Evolutionary conservation across 2,329 filamentous ascomycete genomes (phyloP), one percentile per base, ranked within the genome.

Genomic region (Peltaster fructicola): DNA sequence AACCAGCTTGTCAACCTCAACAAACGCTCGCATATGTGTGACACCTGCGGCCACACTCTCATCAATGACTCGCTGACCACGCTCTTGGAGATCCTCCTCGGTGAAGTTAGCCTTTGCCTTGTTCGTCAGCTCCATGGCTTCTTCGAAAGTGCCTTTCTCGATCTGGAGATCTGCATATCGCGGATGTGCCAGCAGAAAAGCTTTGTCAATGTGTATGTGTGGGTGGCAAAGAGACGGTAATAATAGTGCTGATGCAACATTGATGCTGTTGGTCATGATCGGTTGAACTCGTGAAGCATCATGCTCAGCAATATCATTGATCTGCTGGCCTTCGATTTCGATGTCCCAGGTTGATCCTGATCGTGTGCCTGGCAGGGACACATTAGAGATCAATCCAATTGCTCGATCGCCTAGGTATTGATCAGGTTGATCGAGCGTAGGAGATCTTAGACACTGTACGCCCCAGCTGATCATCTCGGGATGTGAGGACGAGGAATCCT

Each of bases 161-260:
- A 11, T 28, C 18, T 65, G 57, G 8, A 77, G 54, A 36, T 74
- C 61, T 2, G 58, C 51, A 46, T 71, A 76, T 38, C 59, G 61
- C 4, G 63, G 59, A 35, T 67, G 57, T 11, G 56, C 65, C 7
- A 73, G 53, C 14, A 73, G 48, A 36, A 66, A 73, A 18, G 65
- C 60, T 40, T 73, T 73, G 47, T 80, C 75, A 14, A 80, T 56
- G 40, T 80, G 75, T 24, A 80, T 65, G 36, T 80, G 74, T 6
- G 74, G 72, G 40, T 80, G 75, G 35, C 72, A 77, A 3, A 80
- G 57, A 6, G 62, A 58, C 3, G 69, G 67, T 11, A 53, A 48
- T 7, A 67, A 37, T 2, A 68, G 46, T 14, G 52, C 43, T n/a
- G n/a, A n/a, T n/a, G n/a, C n/a, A n/a, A n/a, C n/a, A n/a, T n/a